Percentiles rank a stretch among this genome's conserved stretches.
These are phyloP conservation scores for Prasinococcaceae sp. DNA, from an alignment of 139 green algal genomes.

Conservation along the genomic window DNA sequence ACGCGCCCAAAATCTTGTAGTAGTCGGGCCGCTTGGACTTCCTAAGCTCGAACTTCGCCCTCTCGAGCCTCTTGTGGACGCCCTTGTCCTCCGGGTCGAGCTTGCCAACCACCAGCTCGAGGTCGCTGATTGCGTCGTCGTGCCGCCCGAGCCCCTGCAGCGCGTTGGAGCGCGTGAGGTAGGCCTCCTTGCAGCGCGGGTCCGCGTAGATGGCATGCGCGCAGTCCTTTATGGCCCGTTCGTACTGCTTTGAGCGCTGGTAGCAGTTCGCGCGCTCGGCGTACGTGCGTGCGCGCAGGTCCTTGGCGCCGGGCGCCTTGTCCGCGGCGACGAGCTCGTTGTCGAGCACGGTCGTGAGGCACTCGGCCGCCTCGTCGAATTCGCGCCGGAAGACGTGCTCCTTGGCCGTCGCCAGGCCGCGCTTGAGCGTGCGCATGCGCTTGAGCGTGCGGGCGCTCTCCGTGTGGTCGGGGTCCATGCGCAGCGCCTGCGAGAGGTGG, in stretches of 20 bases:
- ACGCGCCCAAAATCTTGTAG: constrained; percentile 14
- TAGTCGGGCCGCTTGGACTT: constrained; percentile 6
- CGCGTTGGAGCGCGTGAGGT: background rate
- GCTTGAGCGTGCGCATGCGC: background rate
- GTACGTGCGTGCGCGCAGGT: background rate
- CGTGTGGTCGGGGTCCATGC: constrained; percentile 1
- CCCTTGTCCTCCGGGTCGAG: background rate
- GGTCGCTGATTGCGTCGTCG: background rate
- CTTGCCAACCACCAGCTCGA: background rate
- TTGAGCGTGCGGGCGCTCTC: background rate
- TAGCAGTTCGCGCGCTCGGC: background rate
- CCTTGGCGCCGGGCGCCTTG: background rate
- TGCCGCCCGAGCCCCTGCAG: background rate
- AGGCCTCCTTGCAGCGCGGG: constrained; percentile 1
- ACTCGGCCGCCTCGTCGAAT: background rate
- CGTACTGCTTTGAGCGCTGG: background rate
- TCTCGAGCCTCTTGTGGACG: background rate
- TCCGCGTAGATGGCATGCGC: background rate
- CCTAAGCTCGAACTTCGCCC: background rate
- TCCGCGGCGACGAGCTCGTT: background rate
- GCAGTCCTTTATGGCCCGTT: background rate
- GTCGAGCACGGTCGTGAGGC: background rate
- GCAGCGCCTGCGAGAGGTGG: background rate
- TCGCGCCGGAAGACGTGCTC: background rate
- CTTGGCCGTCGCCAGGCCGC: background rate